These are phyloP conservation scores for Boeremia lycopersici DNA, from an alignment of 2,329 filamentous ascomycete species.

Conservation along the genomic window DNA sequence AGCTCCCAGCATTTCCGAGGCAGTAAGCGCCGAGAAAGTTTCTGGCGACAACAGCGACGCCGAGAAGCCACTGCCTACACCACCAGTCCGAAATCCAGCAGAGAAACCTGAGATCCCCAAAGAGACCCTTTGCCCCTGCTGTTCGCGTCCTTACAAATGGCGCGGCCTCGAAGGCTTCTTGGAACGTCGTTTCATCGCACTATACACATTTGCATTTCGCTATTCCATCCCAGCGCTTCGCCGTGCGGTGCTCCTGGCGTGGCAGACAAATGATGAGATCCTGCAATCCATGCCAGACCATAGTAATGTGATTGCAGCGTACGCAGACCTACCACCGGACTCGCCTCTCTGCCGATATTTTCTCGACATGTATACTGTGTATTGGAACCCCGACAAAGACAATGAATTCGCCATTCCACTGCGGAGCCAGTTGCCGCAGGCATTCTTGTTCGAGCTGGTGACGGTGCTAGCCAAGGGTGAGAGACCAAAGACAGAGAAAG, in stretches of 20 bases:
- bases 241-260: conserved; percentile 40
- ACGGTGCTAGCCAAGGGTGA: conserved; percentile 42
- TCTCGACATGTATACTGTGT: conserved; percentile 45
- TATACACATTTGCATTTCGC: conserved; percentile 42
- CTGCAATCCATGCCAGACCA: conserved; percentile 46
- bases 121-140: conserved; percentile 45
- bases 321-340: conserved; percentile 38
- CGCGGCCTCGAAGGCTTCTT: conserved; percentile 45
- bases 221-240: conserved; percentile 43
- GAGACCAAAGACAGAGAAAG: conserved; percentile 43
- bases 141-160: conserved; percentile 45
- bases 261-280: conserved; percentile 46
- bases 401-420: conserved; percentile 38
- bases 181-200: conserved; percentile 43
- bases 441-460: conserved; percentile 43
- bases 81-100: conserved; percentile 36
- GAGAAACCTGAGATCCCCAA: conserved; percentile 45
- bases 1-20: conserved; percentile 17
- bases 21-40: conserved; percentile 36
- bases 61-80: conserved; percentile 24
- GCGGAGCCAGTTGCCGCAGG: conserved; percentile 42
- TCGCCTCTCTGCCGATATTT: conserved; percentile 43
- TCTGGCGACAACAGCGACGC: conserved; percentile 38
- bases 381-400: conserved; percentile 45
- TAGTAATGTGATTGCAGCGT: conserved; percentile 45